These are phyloP conservation scores for Lachnellula occidentalis DNA, from an alignment of 2,329 filamentous ascomycete genomes.

Conservation along the genomic window DNA sequence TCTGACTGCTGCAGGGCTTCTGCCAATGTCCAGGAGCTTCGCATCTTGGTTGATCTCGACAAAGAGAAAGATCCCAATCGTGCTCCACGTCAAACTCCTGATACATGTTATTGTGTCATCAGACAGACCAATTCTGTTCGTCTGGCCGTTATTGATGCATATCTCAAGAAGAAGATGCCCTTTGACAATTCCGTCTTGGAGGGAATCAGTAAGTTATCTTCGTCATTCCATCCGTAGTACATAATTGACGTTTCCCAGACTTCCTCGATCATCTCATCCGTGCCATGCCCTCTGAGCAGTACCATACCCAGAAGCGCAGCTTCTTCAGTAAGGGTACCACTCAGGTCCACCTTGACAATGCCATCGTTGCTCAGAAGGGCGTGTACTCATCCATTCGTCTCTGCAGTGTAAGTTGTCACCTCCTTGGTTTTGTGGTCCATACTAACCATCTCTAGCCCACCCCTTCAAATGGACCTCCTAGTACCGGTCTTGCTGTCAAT, in stretches of 20 bases:
- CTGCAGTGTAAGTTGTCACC: conserved; percentile 45
- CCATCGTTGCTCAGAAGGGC: conserved; percentile 77
- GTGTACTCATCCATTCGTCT: conserved; percentile 82
- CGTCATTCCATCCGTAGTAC: not conserved
- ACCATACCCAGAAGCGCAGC: conserved; percentile 71
- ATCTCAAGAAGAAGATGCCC: conserved; percentile 53
- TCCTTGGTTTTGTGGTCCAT: not conserved
- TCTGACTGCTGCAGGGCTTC: conserved; percentile 24
- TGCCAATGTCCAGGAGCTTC: conserved; percentile 43
- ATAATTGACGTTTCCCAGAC: conserved; percentile 36
- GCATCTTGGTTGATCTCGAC: conserved; percentile 67
- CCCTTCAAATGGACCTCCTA: conserved; percentile 20
- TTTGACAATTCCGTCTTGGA: conserved; percentile 68
- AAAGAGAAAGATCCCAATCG: conserved; percentile 42
- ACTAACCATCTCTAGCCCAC: conserved; percentile 17
- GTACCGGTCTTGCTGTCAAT: conserved; percentile 70
- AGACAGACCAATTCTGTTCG: conserved; percentile 62
- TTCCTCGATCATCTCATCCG: conserved; percentile 89
- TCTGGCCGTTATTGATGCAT: conserved; percentile 59
- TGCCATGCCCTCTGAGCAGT: conserved; percentile 63
- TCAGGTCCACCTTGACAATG: conserved; percentile 47
- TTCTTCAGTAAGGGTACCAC: conserved; percentile 54
- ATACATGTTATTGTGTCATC: conserved; percentile 57
- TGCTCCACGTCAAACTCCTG: conserved; percentile 20
- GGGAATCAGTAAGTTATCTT: conserved; percentile 57